Base-by-base conservation (phyloP, 176 grass and related monocot genomes). In the Paspalum vaginatum region DNA sequence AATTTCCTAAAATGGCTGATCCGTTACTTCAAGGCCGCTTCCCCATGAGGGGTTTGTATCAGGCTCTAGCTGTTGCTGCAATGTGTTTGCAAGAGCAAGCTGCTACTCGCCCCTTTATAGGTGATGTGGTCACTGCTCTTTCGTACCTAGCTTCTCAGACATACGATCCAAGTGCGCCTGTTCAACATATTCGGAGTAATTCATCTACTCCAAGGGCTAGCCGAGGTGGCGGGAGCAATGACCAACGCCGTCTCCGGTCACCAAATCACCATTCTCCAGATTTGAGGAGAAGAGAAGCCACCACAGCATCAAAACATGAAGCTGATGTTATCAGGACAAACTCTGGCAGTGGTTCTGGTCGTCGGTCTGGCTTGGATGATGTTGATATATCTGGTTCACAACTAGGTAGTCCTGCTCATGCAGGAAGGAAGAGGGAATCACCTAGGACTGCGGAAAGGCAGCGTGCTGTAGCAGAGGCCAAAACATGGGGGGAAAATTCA, bases 61-160 rank as follows among this genome's bases (percentile, higher is more conserved):
- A 99, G 76, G 97, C 97, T 69, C 74, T 99, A 64, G 97, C 93
- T 26, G 88, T 99, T 88, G 97, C 97, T 21, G 97, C 97, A 52
- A 99, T 99, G 97, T 96, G 97, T 91, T 93, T 99, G 70, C 97
- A 99, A 65, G 93, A 99, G 82, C 97, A 99, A 86, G 89, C 93
- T 77, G 82, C 93, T 60, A 96, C 91, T 79, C 84, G 97, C n/a
- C 97, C 97, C 76, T 90, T 93, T 45, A 93, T 99, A 82, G 97
- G 91, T 69, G 97, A 99, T 82, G 93, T 99, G n/a, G 97, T 96
- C 55, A 96, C 93, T 10, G 97, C 97, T 63, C 91, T 99, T 55
- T 99, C 97, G 43, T 99, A 99, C 87, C 91, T 99, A 50, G 93
- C 97, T 88, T 99, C 97, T 39, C 97, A 99, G 75, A 79, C 82